Base-by-base conservation (phyloP, 768 basidiomycete species). In the Amanita jacksonii region DNA sequence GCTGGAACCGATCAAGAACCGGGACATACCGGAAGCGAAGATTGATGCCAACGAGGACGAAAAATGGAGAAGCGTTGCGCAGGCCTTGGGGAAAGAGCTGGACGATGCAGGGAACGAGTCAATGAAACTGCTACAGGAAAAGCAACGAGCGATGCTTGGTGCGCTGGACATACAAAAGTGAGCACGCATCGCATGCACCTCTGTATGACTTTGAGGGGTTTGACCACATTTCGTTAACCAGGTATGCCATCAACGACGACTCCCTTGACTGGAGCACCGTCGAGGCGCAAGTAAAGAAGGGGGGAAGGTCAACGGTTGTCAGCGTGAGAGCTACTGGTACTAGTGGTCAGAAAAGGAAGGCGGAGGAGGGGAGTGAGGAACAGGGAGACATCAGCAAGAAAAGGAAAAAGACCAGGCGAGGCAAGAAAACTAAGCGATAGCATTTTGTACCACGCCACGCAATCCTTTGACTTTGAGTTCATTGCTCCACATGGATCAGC, bases 161-260 rank as follows among this genome's bases (percentile, higher is more conserved):
- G 76, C 86, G 16, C 71, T 99, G 23, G 91, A 97, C 64, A 63
- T 97, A 48, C 77, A 71, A 64, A 83, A 84, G 91, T 97, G 57
- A 74, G 88, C 72, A 36, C 12, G 47, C 38, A 50, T 41, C 34
- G 35, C 22, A 39, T 36, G 44, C 37, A 28, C 39, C 16, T 43
- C 32, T 50, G 51, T 43, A 35, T 53, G 18, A 46, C 54, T 20
- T 18, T 50, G 55, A 48, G 38, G 30, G 32, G 43, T 44, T 41
- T 47, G 41, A 42, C 19, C 16, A 36, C 49, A 39, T 43, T 49
- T 38, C 40, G 28, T 41, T 18, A 44, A 31, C 20, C 54, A 87
- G 85, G 58, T 87, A 74, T 57, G 80, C 82, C 20, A 91, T 97
- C 52, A 72, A 85, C 52, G 77, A 81, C 52, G 60, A 66, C 0